Evolutionary conservation across 75 land plant genomes (phyloP).

Genomic region (Pinus albicaulis): DNA sequence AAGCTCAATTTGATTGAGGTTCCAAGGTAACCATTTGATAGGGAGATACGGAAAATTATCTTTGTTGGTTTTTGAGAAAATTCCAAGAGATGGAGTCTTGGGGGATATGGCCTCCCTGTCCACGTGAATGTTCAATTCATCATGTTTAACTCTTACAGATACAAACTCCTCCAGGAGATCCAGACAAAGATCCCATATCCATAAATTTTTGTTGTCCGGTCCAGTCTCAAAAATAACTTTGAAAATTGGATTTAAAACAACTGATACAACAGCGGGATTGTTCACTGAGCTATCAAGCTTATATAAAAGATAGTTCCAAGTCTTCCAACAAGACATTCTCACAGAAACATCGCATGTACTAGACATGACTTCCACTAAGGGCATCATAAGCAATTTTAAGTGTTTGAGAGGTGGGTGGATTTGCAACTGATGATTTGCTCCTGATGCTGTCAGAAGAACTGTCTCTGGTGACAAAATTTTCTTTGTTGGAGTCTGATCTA

Average conservation of each 20-base stretch:
- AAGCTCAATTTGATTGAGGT: constrained; percentile 29
- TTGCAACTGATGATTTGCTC: constrained; percentile 7
- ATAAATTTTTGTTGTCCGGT: constrained; percentile 27
- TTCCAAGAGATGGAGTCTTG: not conserved
- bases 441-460: constrained; percentile 1
- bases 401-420: constrained; percentile 20
- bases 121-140: not conserved
- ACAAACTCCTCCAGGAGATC: constrained; percentile 46
- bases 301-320: constrained; percentile 56
- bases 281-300: constrained; percentile 44
- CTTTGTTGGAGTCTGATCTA: constrained; percentile 10
- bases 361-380: constrained; percentile 44
- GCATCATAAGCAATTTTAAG: constrained; percentile 63
- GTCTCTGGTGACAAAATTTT: constrained; percentile 5
- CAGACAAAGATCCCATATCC: constrained; percentile 46
- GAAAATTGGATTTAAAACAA: constrained; percentile 44
- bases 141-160: constrained; percentile 11
- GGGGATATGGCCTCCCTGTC: not conserved
- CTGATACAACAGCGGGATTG: constrained; percentile 22
- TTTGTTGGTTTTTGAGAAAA: constrained; percentile 1
- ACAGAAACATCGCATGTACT: constrained; percentile 51
- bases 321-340: constrained; percentile 35
- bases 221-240: constrained; percentile 34
- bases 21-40: constrained; percentile 52
- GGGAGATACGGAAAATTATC: constrained; percentile 5